Conservation (phyloP, 257 asterid genomes). For the Solanum commersonii region DNA sequence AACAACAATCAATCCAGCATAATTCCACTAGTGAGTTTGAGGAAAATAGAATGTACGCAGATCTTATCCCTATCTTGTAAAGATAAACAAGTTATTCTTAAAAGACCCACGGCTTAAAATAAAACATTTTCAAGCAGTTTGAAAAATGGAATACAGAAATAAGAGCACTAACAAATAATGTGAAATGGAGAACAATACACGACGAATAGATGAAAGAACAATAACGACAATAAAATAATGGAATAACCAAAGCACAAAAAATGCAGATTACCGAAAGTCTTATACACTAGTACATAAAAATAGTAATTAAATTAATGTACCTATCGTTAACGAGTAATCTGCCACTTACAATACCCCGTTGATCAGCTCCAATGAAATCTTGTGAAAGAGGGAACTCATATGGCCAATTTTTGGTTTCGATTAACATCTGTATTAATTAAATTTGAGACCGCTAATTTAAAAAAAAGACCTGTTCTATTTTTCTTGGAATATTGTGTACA, state of each 20-base stretch:
- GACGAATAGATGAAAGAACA: not conserved
- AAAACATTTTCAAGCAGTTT: no score
- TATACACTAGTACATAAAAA: not conserved
- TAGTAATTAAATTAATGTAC: conserved; percentile 4
- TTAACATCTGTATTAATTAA: conserved; percentile 27
- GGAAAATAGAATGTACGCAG: not conserved
- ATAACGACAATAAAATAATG: not conserved
- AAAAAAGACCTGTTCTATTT: not conserved
- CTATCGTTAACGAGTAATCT: conserved; percentile 42
- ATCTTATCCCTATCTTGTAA: no score
- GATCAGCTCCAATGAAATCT: conserved; percentile 27
- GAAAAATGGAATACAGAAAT: no score
- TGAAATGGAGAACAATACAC: not conserved
- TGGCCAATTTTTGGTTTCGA: conserved; percentile 55
- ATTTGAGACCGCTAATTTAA: not conserved
- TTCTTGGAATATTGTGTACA: not conserved
- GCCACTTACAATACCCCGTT: conserved; percentile 46
- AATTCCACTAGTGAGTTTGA: no score
- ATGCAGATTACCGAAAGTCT: not conserved
- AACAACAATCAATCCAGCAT: fast-evolving
- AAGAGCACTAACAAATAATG: not conserved
- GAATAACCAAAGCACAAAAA: not conserved
- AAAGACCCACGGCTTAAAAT: not conserved
- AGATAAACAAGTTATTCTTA: not conserved
- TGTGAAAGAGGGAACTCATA: conserved; percentile 43